Base-by-base conservation (phyloP, 495 filamentous ascomycete species). In the Xylaria longipes region DNA sequence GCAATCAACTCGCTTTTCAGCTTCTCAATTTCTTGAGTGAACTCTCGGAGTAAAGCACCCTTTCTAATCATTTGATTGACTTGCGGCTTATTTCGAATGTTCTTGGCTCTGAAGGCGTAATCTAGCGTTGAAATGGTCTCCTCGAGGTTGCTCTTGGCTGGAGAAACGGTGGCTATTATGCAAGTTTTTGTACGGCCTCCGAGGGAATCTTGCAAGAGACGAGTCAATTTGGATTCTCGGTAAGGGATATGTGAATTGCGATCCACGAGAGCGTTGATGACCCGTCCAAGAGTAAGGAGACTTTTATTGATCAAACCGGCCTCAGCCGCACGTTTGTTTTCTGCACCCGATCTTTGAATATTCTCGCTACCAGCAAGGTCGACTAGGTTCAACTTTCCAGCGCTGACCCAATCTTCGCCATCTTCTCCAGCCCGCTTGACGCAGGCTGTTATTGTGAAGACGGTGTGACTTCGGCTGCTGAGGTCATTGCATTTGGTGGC, bases 401-500 rank as follows among this genome's bases (percentile, higher is more conserved):
- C 90, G 77, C 91, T 94, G n/a, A 99, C 84, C 80, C 93, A 95
- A 50, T 98, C 95, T 79, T 97, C 94, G 2, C 82, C 84, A 65
- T 91, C 91, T 17, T 97, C 94, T 0, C 89, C 88, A 4, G 89
- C 89, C 20, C 91, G 89, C 77, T 97, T 97, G 64, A 93, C 91
- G 74, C 92, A 91, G 0, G 93, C 93, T 0, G 95, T 98, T 64
- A 98, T 91, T 0, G 97, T 98, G 75, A 99, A 99, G 5, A 99
- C 91, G 0, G 96, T 98, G 74, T 99, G 96, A 81, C 94, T 97
- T 77, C 96, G 90, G 70, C 93, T 97, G 82, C 94, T 97, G 27
- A 98, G 87, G 76, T 99, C 97, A 78, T 99, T 99, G 84, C 96
- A 99, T 79, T 98, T 98, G 3, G 96, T 99, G 8, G 96, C 94